Percentiles rank a stretch among this genome's conserved stretches.
Conservation (phyloP, 1,284 basidiomycete species). For the Erythrobasidium hasegawianum region DNA sequence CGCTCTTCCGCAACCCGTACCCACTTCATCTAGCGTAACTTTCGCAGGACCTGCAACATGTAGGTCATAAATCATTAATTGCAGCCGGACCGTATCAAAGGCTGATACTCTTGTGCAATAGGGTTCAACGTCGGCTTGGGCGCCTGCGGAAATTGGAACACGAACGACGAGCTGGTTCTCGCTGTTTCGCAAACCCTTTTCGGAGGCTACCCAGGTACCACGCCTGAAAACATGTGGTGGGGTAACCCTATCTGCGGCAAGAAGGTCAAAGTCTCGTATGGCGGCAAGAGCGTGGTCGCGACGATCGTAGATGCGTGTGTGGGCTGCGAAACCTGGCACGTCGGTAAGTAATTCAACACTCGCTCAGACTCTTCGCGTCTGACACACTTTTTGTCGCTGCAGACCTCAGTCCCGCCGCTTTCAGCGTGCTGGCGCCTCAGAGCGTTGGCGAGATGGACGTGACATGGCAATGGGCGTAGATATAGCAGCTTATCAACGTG, state of each 20-base stretch:
- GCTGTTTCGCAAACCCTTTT: conserved; percentile 61
- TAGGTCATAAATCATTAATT: not conserved
- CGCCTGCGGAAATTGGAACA: conserved; percentile 64
- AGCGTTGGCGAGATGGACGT: conserved; percentile 21
- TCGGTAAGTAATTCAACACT: conserved; percentile 45
- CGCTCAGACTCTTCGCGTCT: not conserved
- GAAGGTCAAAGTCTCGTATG: conserved; percentile 53
- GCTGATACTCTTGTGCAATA: not conserved
- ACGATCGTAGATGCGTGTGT: conserved; percentile 61
- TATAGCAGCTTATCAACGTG: not conserved
- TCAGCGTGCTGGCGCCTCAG: conserved; percentile 5
- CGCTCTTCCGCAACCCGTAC: conserved; percentile 13
- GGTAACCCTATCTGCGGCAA: conserved; percentile 61
- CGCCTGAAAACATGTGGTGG: conserved; percentile 57
- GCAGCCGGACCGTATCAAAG: not conserved
- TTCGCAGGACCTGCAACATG: conserved; percentile 22
- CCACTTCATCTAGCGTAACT: conserved; percentile 11
- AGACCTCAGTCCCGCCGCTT: conserved; percentile 29
- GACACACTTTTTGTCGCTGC: not conserved
- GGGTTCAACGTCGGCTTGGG: conserved; percentile 60
- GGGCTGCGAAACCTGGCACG: conserved; percentile 56
- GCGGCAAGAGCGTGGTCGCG: conserved; percentile 56
- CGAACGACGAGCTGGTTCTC: conserved; percentile 57
- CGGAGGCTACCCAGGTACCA: conserved; percentile 56
- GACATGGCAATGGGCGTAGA: conserved; percentile 25